Evolutionary conservation across 2,329 filamentous ascomycete species (phyloP).

Genomic region (Talaromyces albobiverticillius): DNA sequence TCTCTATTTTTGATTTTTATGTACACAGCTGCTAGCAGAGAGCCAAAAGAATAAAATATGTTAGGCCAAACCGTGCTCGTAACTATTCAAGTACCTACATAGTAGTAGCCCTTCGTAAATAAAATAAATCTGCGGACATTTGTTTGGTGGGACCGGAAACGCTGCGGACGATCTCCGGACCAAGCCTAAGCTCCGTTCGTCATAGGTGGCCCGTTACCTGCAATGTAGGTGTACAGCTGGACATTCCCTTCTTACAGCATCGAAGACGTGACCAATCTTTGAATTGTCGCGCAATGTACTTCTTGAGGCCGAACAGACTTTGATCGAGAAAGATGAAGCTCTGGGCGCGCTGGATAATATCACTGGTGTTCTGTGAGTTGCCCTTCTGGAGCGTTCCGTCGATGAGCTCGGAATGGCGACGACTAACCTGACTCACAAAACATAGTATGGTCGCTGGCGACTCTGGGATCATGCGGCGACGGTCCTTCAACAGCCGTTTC

Average conservation of each 20-base stretch:
- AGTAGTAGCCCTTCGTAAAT: too few relatives aligned
- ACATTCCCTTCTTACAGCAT: not conserved
- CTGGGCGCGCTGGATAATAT: slow-evolving; percentile 30
- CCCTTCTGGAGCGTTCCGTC: not conserved
- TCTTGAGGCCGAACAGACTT: slow-evolving; percentile 3
- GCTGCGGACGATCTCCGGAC: not conserved
- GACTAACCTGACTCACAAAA: not conserved
- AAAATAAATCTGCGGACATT: not conserved
- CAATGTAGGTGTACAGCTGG: not conserved
- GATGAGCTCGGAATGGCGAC: not conserved
- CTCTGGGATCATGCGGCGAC: slow-evolving; percentile 26
- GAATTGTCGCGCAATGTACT: slow-evolving; percentile 10
- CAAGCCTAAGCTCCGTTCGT: slow-evolving; percentile 3
- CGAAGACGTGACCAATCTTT: not conserved
- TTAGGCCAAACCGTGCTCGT: slow-evolving; percentile 4
- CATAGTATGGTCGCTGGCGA: slow-evolving; percentile 32
- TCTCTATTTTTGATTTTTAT: slow-evolving; percentile 10
- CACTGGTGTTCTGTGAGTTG: slow-evolving; percentile 33
- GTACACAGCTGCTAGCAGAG: slow-evolving; percentile 14
- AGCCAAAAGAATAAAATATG: slow-evolving; percentile 1
- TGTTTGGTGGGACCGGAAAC: not conserved
- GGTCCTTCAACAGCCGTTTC: slow-evolving; percentile 19
- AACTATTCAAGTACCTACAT: too few relatives aligned
- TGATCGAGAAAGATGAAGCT: slow-evolving; percentile 32
- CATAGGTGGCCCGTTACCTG: slow-evolving; percentile 15